Evolutionary conservation across 495 filamentous ascomycete genomes (phyloP).

Genomic region (Neurospora sp.): DNA sequence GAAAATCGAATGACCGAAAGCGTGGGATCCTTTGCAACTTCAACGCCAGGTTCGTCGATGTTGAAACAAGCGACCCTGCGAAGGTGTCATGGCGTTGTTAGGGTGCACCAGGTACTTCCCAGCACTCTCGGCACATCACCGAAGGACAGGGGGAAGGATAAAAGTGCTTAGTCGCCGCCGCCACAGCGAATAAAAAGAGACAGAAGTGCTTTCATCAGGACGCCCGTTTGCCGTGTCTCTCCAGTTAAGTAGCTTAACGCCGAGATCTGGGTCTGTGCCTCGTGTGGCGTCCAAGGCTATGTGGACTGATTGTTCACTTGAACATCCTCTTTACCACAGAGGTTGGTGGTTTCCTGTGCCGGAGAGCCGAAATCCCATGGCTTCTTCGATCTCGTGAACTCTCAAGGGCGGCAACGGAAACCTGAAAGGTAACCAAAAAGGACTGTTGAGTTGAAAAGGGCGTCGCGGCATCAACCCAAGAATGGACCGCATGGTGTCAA

Average conservation of each 20-base stretch:
- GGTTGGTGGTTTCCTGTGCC: neutral
- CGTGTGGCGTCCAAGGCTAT: neutral
- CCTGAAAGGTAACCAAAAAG: neutral
- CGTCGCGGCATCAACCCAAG: neutral
- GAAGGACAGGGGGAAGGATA: neutral
- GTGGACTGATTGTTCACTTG: neutral
- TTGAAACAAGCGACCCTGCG: neutral
- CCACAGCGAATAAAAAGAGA: neutral
- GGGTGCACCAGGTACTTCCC: neutral
- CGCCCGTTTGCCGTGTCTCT: neutral
- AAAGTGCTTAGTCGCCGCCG: neutral
- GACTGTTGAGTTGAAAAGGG: neutral
- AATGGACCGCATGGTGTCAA: neutral
- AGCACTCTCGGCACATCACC: neutral
- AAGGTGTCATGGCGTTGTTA: neutral
- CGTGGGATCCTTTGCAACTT: conserved; percentile 1
- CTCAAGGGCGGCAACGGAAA: neutral
- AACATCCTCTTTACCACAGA: neutral
- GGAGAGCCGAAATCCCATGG: neutral
- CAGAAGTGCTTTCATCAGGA: neutral
- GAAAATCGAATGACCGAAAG: conserved; percentile 5
- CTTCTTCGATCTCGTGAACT: neutral
- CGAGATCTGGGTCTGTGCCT: neutral
- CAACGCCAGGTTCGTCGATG: neutral
- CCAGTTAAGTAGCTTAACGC: neutral